Percentiles rank a stretch among this genome's conserved stretches.
Evolutionary conservation across 352 stramenopile species (phyloP).

Genomic region (Pythium aphanidermatum): DNA sequence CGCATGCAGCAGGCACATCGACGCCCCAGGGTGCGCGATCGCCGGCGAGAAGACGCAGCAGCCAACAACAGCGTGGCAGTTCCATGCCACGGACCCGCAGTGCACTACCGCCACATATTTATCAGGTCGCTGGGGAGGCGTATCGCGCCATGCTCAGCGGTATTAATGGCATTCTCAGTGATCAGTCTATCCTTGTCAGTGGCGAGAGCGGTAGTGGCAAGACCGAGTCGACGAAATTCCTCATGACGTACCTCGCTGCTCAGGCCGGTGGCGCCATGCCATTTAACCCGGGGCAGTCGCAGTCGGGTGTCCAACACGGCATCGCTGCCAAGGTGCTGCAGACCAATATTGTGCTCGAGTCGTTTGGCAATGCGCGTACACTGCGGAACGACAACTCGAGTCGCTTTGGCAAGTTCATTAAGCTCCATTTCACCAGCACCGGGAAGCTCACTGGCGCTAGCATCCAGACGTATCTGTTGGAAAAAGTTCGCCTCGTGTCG

Average conservation of each 20-base stretch:
- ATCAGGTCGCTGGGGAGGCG: constrained; percentile 73
- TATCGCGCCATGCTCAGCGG: constrained; percentile 77
- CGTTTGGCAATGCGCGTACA: constrained; percentile 86
- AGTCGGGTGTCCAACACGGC: constrained; percentile 20
- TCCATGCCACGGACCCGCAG: neutral
- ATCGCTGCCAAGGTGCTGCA: constrained; percentile 88
- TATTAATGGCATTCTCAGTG: constrained; percentile 45
- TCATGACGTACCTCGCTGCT: constrained; percentile 80
- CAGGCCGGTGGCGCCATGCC: constrained; percentile 75
- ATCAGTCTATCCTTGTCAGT: constrained; percentile 84
- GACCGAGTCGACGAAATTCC: constrained; percentile 88
- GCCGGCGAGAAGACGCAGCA: constrained; percentile 9
- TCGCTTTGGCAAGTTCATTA: constrained; percentile 91
- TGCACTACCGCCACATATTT: constrained; percentile 74
- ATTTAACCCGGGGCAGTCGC: constrained; percentile 35
- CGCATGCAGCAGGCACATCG: constrained; percentile 11
- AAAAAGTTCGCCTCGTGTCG: constrained; percentile 90
- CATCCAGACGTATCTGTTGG: constrained; percentile 92
- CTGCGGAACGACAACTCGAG: constrained; percentile 89
- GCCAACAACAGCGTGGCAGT: constrained; percentile 1
- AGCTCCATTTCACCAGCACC: constrained; percentile 78
- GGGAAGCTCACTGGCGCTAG: constrained; percentile 73
- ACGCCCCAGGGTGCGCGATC: neutral
- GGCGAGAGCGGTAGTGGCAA: constrained; percentile 85
- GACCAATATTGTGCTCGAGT: constrained; percentile 87